phyloP scores from a whole-genome alignment of 352 stramenopile genomes.

The Phytophthora lateralis region DNA sequence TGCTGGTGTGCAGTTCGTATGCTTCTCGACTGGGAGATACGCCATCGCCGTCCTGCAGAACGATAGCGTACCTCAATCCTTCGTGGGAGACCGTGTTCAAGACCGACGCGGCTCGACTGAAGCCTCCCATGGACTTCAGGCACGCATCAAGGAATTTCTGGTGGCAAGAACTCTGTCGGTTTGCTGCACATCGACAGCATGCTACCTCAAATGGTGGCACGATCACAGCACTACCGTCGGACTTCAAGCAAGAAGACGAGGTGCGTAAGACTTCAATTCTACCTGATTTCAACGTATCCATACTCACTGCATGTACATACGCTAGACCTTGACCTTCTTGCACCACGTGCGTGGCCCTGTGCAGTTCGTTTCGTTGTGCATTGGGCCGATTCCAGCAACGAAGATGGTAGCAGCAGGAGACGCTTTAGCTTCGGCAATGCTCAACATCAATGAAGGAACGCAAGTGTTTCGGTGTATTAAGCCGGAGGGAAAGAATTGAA shows the following conservation, averaged over 20 bases:
- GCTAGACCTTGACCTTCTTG: slow-evolving; percentile 37
- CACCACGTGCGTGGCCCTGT: slow-evolving; percentile 40
- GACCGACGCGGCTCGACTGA: slow-evolving; percentile 10
- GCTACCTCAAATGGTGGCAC: neutral
- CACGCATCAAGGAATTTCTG: slow-evolving; percentile 21
- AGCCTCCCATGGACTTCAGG: slow-evolving; percentile 6
- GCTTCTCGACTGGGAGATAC: slow-evolving; percentile 31
- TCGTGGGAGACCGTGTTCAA: slow-evolving; percentile 24
- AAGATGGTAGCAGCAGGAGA: slow-evolving; percentile 32
- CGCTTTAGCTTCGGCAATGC: slow-evolving; percentile 21
- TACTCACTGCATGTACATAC: neutral
- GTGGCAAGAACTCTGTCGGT: slow-evolving; percentile 38
- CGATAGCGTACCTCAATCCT: slow-evolving; percentile 37
- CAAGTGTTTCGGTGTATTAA: slow-evolving; percentile 10
- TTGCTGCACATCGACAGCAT: slow-evolving; percentile 31
- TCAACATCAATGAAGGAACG: slow-evolving; percentile 28
- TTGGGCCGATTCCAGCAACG: slow-evolving; percentile 24
- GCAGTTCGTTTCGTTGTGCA: slow-evolving; percentile 38
- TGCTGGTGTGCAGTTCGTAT: slow-evolving; percentile 29
- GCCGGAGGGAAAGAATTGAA: slow-evolving; percentile 1
- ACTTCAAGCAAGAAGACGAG: slow-evolving; percentile 56
- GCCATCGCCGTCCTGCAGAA: slow-evolving; percentile 42
- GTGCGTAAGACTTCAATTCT: slow-evolving; percentile 11
- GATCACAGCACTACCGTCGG: neutral
- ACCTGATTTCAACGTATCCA: neutral